A percentile compares a stretch with the other conserved stretches of the same genome.
These are phyloP conservation scores for Globisporangium megalacanthum DNA, from an alignment of 352 stramenopile genomes.

Conservation along the genomic window DNA sequence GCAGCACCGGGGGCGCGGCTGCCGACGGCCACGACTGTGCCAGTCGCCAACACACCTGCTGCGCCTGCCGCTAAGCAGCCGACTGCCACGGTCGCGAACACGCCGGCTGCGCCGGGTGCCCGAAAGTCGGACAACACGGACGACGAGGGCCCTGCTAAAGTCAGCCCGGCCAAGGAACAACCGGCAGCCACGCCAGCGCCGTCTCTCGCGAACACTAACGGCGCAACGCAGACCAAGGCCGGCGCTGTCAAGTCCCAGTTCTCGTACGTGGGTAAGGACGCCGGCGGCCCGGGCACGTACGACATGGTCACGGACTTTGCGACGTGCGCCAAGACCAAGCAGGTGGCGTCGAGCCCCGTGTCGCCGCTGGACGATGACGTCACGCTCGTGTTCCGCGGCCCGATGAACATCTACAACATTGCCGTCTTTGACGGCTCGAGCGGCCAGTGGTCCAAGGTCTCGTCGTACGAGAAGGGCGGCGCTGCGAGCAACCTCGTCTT, in stretches of 20 bases:
- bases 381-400: slow-evolving; percentile 58
- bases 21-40: slow-evolving; percentile 1
- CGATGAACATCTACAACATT: slow-evolving; percentile 68
- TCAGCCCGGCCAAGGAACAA: slow-evolving; percentile 8
- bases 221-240: slow-evolving; percentile 22
- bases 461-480: slow-evolving; percentile 53
- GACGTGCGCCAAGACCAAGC: slow-evolving; percentile 41
- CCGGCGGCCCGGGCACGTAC: slow-evolving; percentile 50
- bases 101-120: slow-evolving; percentile 1
- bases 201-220: not conserved
- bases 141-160: slow-evolving; percentile 3
- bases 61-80: not conserved
- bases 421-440: slow-evolving; percentile 57
- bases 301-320: slow-evolving; percentile 64
- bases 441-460: slow-evolving; percentile 50
- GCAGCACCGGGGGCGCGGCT: not conserved
- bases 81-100: slow-evolving; percentile 1
- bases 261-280: slow-evolving; percentile 51
- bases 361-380: slow-evolving; percentile 63
- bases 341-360: slow-evolving; percentile 35
- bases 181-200: slow-evolving; percentile 8
- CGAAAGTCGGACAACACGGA: not conserved
- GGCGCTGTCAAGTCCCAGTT: slow-evolving; percentile 37
- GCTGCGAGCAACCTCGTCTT: slow-evolving; percentile 67
- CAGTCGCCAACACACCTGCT: slow-evolving; percentile 2